A percentile compares a stretch with the other conserved stretches of the same genome.
Conservation (phyloP, 257 asterid genomes). For the Scutellaria galericulata region DNA sequence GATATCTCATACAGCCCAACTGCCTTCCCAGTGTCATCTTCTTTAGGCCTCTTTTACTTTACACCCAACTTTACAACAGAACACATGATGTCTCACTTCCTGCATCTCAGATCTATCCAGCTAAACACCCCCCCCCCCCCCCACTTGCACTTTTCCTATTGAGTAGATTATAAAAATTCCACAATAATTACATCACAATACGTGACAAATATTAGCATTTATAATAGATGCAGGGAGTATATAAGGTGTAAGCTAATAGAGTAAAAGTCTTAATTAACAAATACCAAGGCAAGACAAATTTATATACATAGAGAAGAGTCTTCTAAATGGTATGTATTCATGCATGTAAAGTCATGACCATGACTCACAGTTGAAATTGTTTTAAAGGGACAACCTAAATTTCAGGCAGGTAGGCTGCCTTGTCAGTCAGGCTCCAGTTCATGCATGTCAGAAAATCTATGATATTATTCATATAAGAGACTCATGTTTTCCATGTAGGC, state of each 20-base stretch:
- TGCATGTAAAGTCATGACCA: constrained; percentile 8
- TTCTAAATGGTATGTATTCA: not conserved
- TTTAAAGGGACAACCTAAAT: not conserved
- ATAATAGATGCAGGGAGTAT: not conserved
- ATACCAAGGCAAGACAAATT: constrained; percentile 14
- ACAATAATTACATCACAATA: not conserved
- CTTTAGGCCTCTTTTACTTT: not conserved
- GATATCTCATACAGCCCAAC: not conserved
- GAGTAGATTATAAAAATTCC: constrained; percentile 2
- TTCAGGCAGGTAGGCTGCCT: not conserved
- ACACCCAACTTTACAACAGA: not conserved
- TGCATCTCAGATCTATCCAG: not conserved
- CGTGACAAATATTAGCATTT: constrained; percentile 2
- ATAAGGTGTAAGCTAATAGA: not conserved
- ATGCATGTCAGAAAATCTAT: constrained; percentile 13
- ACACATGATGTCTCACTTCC: not conserved
- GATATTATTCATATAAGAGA: constrained; percentile 5
- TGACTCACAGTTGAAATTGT: not conserved
- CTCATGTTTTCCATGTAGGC: not conserved
- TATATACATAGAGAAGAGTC: not conserved
- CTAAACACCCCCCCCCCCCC: not conserved
- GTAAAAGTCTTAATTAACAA: not conserved
- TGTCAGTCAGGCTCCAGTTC: constrained; percentile 4
- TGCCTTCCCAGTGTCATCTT: not conserved
- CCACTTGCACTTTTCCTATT: not conserved